These are phyloP conservation scores for Zygosaccharomyces pseudorouxii DNA, from an alignment of 805 yeast genomes.

Conservation along the genomic window DNA sequence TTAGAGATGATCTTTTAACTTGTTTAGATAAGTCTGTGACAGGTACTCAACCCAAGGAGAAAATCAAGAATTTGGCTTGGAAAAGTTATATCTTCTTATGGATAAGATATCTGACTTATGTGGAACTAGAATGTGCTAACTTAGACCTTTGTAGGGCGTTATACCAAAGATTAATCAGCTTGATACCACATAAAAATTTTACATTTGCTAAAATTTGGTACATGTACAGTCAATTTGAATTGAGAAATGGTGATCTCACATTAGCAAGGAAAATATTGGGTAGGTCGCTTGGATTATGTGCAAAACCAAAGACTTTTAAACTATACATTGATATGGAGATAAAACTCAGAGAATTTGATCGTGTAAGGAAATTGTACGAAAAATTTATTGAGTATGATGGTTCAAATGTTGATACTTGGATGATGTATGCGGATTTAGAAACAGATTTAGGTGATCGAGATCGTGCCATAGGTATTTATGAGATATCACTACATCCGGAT, in stretches of 20 bases:
- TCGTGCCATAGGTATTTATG: slow-evolving; percentile 60
- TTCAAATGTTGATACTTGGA: slow-evolving; percentile 42
- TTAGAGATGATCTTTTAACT: slow-evolving; percentile 11
- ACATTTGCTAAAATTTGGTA: slow-evolving; percentile 76
- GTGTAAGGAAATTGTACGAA: slow-evolving; percentile 70
- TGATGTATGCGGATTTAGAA: slow-evolving; percentile 66
- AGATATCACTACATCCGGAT: slow-evolving; percentile 40
- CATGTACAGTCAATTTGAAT: slow-evolving; percentile 62
- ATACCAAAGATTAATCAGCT: slow-evolving; percentile 45
- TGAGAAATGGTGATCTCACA: slow-evolving; percentile 51
- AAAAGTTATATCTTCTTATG: slow-evolving; percentile 64
- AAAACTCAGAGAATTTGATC: slow-evolving; percentile 68
- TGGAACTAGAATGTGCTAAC: slow-evolving; percentile 48
- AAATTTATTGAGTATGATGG: slow-evolving; percentile 42
- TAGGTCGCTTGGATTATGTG: slow-evolving; percentile 60
- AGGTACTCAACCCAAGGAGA: slow-evolving; percentile 26
- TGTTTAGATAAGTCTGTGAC: slow-evolving; percentile 17
- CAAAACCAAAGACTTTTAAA: slow-evolving; percentile 53
- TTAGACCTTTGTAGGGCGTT: slow-evolving; percentile 43
- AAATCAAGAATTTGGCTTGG: slow-evolving; percentile 51
- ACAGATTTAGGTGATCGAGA: slow-evolving; percentile 59
- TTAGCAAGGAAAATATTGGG: slow-evolving; percentile 70
- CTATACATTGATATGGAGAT: slow-evolving; percentile 67
- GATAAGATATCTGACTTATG: slow-evolving; percentile 59
- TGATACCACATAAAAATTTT: slow-evolving; percentile 55